These are phyloP conservation scores for Ophiostoma triangulosporum DNA, from an alignment of 2,329 filamentous ascomycete genomes.

Conservation along the genomic window DNA sequence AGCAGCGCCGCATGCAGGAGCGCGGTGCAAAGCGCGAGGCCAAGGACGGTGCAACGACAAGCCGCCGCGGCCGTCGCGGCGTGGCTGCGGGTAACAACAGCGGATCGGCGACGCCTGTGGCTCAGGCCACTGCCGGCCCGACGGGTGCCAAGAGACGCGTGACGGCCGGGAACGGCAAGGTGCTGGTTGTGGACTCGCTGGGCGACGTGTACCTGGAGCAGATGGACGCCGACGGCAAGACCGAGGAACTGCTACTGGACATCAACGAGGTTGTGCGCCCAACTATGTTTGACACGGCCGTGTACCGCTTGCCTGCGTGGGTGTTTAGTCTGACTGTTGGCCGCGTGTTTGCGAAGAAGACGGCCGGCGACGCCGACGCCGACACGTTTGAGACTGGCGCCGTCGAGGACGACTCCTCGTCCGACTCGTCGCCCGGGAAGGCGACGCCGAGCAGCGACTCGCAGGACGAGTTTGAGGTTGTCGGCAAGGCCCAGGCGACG, in stretches of 20 bases:
- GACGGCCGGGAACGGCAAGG: slow-evolving; percentile 87
- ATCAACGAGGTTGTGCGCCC: slow-evolving; percentile 71
- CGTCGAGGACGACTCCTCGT: slow-evolving; percentile 18
- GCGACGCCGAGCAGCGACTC: slow-evolving; percentile 43
- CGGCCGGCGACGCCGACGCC: slow-evolving; percentile 22
- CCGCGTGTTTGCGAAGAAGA: slow-evolving; percentile 29
- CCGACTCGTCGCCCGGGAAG: slow-evolving; percentile 36
- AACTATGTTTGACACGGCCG: slow-evolving; percentile 66
- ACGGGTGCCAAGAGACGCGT: slow-evolving; percentile 75
- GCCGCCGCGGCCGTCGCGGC: slow-evolving; percentile 14
- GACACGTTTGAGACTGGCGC: slow-evolving; percentile 25
- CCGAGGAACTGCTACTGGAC: slow-evolving; percentile 75
- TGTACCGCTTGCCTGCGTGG: slow-evolving; percentile 68
- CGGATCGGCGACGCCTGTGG: slow-evolving; percentile 15
- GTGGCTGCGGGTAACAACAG: slow-evolving; percentile 24
- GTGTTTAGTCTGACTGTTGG: slow-evolving; percentile 45
- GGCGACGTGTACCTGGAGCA: slow-evolving; percentile 95
- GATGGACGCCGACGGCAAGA: slow-evolving; percentile 71
- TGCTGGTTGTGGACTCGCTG: slow-evolving; percentile 78
- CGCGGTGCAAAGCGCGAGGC: slow-evolving; percentile 64
- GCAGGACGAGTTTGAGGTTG: slow-evolving; percentile 46
- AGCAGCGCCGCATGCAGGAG: slow-evolving; percentile 79
- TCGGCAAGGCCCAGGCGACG: slow-evolving; percentile 46
- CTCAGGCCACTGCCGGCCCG: slow-evolving; percentile 33
- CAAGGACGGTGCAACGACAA: slow-evolving; percentile 36